Conservation (phyloP, 2,329 filamentous ascomycete species). For the Penicillium oxalicum region DNA sequence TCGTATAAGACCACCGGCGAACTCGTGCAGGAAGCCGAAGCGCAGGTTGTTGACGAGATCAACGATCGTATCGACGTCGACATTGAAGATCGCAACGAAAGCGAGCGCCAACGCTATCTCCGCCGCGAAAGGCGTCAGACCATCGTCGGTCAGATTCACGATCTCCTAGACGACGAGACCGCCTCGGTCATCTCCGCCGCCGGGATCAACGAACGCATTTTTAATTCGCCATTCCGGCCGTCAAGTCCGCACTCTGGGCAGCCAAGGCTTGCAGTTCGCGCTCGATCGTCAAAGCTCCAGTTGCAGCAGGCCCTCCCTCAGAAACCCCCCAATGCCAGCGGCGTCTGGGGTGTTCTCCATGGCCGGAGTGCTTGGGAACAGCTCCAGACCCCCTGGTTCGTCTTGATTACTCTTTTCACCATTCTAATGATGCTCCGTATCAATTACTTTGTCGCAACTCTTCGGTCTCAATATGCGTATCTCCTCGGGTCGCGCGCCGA, state of each 20-base stretch:
- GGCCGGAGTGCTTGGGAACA: conserved; percentile 64
- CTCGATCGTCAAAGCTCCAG: conserved; percentile 2
- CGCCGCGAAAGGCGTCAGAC: conserved; percentile 56
- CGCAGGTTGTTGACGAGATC: conserved; percentile 48
- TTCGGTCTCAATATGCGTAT: conserved; percentile 72
- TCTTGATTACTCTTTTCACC: conserved; percentile 81
- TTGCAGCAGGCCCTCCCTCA: background rate
- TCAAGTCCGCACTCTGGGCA: background rate
- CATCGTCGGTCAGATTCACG: conserved; percentile 65
- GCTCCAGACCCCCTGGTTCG: conserved; percentile 74
- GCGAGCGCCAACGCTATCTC: conserved; percentile 47
- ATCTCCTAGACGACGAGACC: conserved; percentile 55
- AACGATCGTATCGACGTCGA: conserved; percentile 52
- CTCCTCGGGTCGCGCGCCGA: conserved; percentile 58
- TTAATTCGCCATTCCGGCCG: conserved; percentile 4
- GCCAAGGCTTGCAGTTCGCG: background rate
- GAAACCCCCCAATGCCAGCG: conserved; percentile 31
- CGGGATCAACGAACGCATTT: conserved; percentile 14
- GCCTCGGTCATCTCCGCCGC: conserved; percentile 3
- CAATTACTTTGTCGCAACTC: conserved; percentile 89
- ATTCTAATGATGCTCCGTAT: conserved; percentile 72
- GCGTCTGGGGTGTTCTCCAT: conserved; percentile 84
- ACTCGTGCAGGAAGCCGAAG: conserved; percentile 66
- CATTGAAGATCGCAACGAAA: conserved; percentile 43
- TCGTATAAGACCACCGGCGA: conserved; percentile 84